These are phyloP conservation scores for Lentinula sp. DNA, from an alignment of 768 basidiomycete species.

Conservation along the genomic window DNA sequence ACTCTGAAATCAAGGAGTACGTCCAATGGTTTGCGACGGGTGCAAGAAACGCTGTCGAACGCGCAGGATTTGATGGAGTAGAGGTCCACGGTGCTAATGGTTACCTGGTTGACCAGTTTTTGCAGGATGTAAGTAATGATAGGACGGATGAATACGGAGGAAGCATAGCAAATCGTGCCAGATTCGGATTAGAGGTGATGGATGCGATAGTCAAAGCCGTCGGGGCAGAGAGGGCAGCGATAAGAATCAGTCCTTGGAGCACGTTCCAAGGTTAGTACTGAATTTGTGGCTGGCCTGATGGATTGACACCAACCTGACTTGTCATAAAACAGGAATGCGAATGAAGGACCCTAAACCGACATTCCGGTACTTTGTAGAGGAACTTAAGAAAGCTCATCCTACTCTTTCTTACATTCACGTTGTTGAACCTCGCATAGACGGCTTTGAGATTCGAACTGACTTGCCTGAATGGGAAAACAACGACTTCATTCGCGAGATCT, in stretches of 20 bases:
- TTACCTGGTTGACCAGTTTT: conserved; percentile 40
- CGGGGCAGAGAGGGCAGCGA: conserved; percentile 35
- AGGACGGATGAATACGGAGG: conserved; percentile 52
- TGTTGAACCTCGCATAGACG: conserved; percentile 24
- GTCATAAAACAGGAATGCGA: conserved; percentile 24
- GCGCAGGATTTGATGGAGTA: conserved; percentile 52
- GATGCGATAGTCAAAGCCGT: conserved; percentile 36
- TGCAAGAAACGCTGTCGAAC: conserved; percentile 35
- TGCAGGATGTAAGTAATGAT: conserved; percentile 33
- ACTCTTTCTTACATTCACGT: conserved; percentile 40
- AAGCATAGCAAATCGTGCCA: conserved; percentile 37
- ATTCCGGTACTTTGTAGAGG: conserved; percentile 34
- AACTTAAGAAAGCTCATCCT: conserved; percentile 23
- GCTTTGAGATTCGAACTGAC: not conserved
- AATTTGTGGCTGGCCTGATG: not conserved
- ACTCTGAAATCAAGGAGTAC: conserved; percentile 32
- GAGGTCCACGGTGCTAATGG: conserved; percentile 33
- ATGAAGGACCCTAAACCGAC: conserved; percentile 40
- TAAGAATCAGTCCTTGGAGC: conserved; percentile 44
- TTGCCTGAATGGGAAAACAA: conserved; percentile 9
- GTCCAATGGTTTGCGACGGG: conserved; percentile 35
- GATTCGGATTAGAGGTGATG: conserved; percentile 42
- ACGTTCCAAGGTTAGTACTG: conserved; percentile 21
- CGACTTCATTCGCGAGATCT: conserved; percentile 17
- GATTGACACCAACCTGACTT: conserved; percentile 7